Evolutionary conservation across 139 green algal genomes (phyloP).

Genomic region (Diplosphaera chodatii): DNA sequence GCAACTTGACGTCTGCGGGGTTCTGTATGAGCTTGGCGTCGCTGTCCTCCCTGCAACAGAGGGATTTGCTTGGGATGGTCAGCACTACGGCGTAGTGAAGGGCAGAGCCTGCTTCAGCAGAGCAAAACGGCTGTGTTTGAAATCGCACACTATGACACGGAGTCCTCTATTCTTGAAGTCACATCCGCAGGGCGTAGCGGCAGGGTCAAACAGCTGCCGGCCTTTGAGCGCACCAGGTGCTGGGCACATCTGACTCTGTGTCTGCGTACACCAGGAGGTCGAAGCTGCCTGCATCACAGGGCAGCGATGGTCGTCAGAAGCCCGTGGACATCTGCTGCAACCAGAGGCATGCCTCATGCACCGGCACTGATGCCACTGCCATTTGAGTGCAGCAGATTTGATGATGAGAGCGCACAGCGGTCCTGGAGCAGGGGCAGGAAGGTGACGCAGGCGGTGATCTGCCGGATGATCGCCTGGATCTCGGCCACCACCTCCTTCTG

Average conservation of each 20-base stretch:
- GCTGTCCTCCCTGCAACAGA: constrained; percentile 76
- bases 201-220: too few species aligned
- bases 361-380: too few species aligned
- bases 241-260: constrained; percentile 59
- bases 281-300: constrained; percentile 67
- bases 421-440: constrained; percentile 92
- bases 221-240: constrained; percentile 79
- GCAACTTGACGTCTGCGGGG: constrained; percentile 72
- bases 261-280: constrained; percentile 92
- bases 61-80: too few species aligned
- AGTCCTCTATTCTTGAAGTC: neutral
- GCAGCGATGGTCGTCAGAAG: too few species aligned
- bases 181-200: too few species aligned
- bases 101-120: too few species aligned
- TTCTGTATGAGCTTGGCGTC: constrained; percentile 78
- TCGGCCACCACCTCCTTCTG: constrained; percentile 81
- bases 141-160: neutral
- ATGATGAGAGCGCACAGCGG: constrained; percentile 66
- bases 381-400: neutral
- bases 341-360: neutral
- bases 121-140: neutral
- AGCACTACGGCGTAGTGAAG: too few species aligned
- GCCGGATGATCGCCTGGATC: constrained; percentile 90
- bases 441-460: constrained; percentile 91
- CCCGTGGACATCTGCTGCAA: too few species aligned